phyloP scores from a whole-genome alignment of 163 green algal species.

The Chloromonas sp. region DNA sequence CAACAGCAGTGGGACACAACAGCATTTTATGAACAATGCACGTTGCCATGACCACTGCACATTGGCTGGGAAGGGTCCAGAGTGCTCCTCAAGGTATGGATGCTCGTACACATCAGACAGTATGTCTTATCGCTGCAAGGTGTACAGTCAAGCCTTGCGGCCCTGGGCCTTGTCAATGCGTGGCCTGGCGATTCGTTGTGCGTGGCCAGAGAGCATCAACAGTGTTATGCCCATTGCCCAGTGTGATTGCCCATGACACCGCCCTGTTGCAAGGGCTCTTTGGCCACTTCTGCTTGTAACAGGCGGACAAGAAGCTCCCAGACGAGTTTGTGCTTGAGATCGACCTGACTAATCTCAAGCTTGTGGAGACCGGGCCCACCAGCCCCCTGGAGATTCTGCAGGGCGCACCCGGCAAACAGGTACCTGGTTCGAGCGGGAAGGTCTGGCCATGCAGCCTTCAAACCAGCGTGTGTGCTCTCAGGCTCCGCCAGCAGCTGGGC shows the following conservation, averaged over 20 bases:
- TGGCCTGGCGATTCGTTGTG: not conserved
- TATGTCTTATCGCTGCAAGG: not conserved
- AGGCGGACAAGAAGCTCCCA: slow-evolving; percentile 28
- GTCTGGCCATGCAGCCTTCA: not conserved
- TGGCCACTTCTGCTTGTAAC: not conserved
- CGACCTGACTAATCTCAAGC: slow-evolving; percentile 29
- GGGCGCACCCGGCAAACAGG: slow-evolving; percentile 4
- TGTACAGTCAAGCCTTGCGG: too few relatives aligned
- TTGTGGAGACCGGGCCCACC: slow-evolving; percentile 16
- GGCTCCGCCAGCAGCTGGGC: not conserved
- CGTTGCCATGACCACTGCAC: not conserved
- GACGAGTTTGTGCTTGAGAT: slow-evolving; percentile 42
- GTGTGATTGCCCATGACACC: too few relatives aligned
- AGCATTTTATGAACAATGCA: too few relatives aligned
- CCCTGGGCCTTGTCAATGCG: not conserved
- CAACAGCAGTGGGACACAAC: too few relatives aligned
- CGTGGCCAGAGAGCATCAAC: not conserved
- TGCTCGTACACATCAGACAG: not conserved
- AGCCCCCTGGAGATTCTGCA: slow-evolving; percentile 20
- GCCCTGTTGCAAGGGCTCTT: too few relatives aligned
- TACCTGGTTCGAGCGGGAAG: not conserved
- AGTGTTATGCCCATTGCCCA: not conserved
- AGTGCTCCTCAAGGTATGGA: not conserved
- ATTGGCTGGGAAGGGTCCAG: too few relatives aligned
- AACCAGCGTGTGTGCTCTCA: not conserved